phyloP scores from a whole-genome alignment of 192 early-diverging fungal genomes.

The Rhizophlyctis rosea region DNA sequence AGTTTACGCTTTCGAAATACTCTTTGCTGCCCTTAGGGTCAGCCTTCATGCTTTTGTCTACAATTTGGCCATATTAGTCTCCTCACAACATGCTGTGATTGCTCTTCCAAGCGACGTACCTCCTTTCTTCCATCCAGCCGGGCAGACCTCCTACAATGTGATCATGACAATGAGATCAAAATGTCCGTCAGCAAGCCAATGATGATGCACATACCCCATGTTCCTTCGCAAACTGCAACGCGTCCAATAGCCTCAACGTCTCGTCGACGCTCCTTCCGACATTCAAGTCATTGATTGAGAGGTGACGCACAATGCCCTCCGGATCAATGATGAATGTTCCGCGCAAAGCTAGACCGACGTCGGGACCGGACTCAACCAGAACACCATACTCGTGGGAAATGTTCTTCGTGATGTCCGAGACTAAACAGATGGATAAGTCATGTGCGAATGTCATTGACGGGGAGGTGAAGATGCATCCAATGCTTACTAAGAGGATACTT shows the following conservation, averaged over 20 bases:
- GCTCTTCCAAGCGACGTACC: too few relatives aligned
- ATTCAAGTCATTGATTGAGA: slow-evolving; percentile 57
- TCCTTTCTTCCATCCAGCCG: slow-evolving; percentile 51
- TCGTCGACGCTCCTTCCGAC: slow-evolving; percentile 66
- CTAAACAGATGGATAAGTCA: slow-evolving; percentile 13
- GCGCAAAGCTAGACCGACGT: slow-evolving; percentile 42
- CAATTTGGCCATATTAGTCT: too few relatives aligned
- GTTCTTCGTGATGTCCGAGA: slow-evolving; percentile 52
- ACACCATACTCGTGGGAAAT: slow-evolving; percentile 56
- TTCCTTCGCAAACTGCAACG: slow-evolving; percentile 49
- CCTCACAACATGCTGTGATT: too few relatives aligned
- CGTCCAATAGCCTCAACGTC: slow-evolving; percentile 59
- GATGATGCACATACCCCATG: too few relatives aligned
- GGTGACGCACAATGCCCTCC: slow-evolving; percentile 54
- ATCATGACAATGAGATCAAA: too few relatives aligned
- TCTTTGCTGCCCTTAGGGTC: slow-evolving; percentile 24
- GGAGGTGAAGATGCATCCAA: neutral
- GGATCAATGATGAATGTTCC: slow-evolving; percentile 60
- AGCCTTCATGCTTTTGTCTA: slow-evolving; percentile 37
- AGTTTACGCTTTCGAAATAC: slow-evolving; percentile 24
- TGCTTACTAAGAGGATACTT: neutral
- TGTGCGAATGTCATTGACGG: too few relatives aligned
- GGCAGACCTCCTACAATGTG: slow-evolving; percentile 50
- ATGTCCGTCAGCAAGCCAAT: too few relatives aligned
- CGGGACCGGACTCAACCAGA: slow-evolving; percentile 34